phyloP scores from a whole-genome alignment of 2,329 filamentous ascomycete species.

The Keithomyces neogunnii region DNA sequence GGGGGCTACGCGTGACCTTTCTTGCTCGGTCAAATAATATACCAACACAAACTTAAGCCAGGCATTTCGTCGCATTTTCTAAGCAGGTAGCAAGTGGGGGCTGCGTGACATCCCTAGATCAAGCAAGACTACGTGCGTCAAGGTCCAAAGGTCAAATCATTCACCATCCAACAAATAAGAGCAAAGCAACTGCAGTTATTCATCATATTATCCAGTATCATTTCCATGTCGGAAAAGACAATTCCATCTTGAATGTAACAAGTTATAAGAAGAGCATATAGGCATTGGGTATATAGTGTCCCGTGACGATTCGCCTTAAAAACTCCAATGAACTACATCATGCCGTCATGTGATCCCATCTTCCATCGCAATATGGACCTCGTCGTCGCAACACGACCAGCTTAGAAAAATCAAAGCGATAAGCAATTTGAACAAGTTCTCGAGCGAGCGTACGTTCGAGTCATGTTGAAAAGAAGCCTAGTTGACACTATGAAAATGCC shows the following conservation, averaged over 20 bases:
- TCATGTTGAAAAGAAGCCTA: not conserved
- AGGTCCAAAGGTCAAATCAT: not conserved
- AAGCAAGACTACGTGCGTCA: no score
- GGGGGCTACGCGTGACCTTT: not conserved
- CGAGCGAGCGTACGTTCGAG: not conserved
- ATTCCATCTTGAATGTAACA: not conserved
- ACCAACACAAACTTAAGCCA: not conserved
- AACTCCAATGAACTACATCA: not conserved
- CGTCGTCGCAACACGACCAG: not conserved
- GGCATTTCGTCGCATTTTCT: no score
- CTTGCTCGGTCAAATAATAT: not conserved
- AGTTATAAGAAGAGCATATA: not conserved
- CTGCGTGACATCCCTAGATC: no score
- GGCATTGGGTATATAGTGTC: not conserved
- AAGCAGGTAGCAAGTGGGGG: no score
- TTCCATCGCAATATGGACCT: not conserved
- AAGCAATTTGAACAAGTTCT: not conserved
- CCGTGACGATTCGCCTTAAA: not conserved
- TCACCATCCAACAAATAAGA: not conserved
- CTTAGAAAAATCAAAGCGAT: slow-evolving; percentile 1
- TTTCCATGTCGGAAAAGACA: not conserved
- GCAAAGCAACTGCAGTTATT: not conserved
- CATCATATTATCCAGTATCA: not conserved
- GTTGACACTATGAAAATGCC: not conserved
- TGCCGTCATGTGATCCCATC: not conserved